Base-by-base conservation (phyloP, 2,329 filamentous ascomycete species). In the Phialophora tarda region DNA sequence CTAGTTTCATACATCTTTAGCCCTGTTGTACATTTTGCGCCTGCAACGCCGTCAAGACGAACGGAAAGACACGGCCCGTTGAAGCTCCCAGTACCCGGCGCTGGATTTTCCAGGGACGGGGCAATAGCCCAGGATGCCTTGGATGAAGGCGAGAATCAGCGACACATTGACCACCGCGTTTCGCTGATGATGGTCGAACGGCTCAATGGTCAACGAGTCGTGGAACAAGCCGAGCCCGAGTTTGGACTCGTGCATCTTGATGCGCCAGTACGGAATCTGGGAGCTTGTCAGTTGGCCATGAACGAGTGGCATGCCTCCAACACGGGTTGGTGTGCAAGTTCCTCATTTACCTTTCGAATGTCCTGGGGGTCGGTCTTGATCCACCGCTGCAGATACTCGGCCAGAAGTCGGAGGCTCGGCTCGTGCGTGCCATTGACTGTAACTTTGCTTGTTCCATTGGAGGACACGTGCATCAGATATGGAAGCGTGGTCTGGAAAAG, bases 381-480 rank as follows among this genome's bases (percentile, higher is more conserved):
- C 63, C 64, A 66, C n/a, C 55, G 41, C 38, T 55, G 28, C 14
- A 66, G 41, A 41, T 63, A 66, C 23, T 66, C 59, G 11, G 54
- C 44, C 53, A 66, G 32, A 34, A 66, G 59, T n/a, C 47, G 53
- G 21, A 66, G 47, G 28, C 59, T 62, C 14, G 59, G 59, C 32
- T 66, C 53, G 34, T 66, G 64, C 14, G 63, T 60, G 14, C 48
- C 63, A n/a, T n/a, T 56, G 14, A 65, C n/a, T 1, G 63, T 65
- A 3, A 65, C 11, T 34, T 60, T 34, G 51, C 30, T 65, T 21
- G 34, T 30, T 2, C 34, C 63, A 7, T 24, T 50, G 8, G 34
- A 60, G 17, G 44, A 57, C n/a, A 65, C 50, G 4, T 61, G 57
- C 38, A 65, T 65, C 34, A 60, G 41, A 12, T 61, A 60, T 5